Evolutionary conservation across 2,329 filamentous ascomycete genomes (phyloP), one percentile per base, ranked within the genome.

Genomic region (Colletotrichum gloeosporioides): DNA sequence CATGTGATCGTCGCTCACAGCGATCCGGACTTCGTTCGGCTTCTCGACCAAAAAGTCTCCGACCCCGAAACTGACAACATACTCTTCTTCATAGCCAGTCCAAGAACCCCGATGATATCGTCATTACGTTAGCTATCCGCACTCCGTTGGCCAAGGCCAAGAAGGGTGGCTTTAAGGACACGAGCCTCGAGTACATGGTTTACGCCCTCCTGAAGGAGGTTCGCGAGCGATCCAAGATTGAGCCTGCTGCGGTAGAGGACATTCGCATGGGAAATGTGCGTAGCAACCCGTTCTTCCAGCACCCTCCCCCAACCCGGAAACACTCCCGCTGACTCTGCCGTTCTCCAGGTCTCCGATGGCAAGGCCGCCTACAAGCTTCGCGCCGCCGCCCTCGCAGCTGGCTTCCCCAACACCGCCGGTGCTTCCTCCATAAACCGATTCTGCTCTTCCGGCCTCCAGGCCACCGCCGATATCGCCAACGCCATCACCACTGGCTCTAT

Each of bases 121-220:
- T 99, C 84, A 98, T 99, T 83, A 99, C 97, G 9, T 92, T 98
- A 75, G 96, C 96, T 32, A 89, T 96, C 81, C 95, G 97, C 73
- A 98, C 96, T 32, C 96, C 97, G 1, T 90, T 99, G 78, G 90
- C 94, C 83, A 99, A 98, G 88, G 96, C 92, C 69, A 90, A 90
- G 84, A 98, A 98, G 90, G 96, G 97, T 79, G 95, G 96, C 57
- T 94, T 99, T 89, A 99, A 98, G 89, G 96, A 99, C 85, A 98
- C 96, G 8, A 91, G 91, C 55, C 92, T 99, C 78, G 97, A 99
- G 85, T 96, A 93, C 86, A 89, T 99, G 73, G 85, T 98, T 77
- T 95, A 96, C 83, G 92, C 95, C 76, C 89, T 98, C 65, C 88
- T 99, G 80, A 95, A 97, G 88, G 89, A 96, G 84, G 90, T 95